A percentile compares a stretch with the other conserved stretches of the same genome.
Evolutionary conservation across 1,139 yeast species (phyloP).

Genomic region (Candida buenavistaensis): DNA sequence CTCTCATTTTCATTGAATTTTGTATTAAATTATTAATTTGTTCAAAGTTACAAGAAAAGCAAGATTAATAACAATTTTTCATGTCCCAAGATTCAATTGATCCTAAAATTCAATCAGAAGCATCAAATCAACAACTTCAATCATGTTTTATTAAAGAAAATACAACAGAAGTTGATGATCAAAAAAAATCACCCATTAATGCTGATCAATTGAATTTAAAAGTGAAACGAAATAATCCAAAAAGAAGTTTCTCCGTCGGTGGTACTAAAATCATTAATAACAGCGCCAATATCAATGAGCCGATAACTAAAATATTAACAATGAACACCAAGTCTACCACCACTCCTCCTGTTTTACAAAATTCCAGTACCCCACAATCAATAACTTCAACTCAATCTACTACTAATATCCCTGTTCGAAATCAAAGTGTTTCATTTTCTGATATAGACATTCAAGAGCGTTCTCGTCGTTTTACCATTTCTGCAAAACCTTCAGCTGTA

Average conservation of each 20-base stretch:
- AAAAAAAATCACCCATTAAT: background rate
- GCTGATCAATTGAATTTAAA: too few species aligned
- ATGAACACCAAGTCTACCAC: background rate
- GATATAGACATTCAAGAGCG: conserved; percentile 41
- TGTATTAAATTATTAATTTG: background rate
- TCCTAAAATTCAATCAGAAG: background rate
- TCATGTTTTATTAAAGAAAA: too few species aligned
- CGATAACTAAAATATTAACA: conserved; percentile 3
- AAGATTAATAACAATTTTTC: too few species aligned
- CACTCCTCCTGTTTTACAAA: conserved; percentile 4
- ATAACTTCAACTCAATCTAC: conserved; percentile 5
- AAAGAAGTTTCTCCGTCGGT: background rate
- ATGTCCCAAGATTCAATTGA: conserved; percentile 3
- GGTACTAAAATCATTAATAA: background rate
- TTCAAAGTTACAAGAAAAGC: background rate
- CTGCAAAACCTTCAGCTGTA: conserved; percentile 42
- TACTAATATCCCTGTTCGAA: conserved; percentile 9
- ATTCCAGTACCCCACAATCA: conserved; percentile 9
- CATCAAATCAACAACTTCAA: background rate
- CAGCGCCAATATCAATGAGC: background rate
- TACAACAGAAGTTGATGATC: too few species aligned
- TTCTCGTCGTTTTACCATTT: conserved; percentile 44
- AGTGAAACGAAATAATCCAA: background rate
- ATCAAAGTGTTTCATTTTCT: conserved; percentile 39
- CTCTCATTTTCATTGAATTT: too few species aligned